Conservation (phyloP, 768 basidiomycete species). For the Boletellus ananas region DNA sequence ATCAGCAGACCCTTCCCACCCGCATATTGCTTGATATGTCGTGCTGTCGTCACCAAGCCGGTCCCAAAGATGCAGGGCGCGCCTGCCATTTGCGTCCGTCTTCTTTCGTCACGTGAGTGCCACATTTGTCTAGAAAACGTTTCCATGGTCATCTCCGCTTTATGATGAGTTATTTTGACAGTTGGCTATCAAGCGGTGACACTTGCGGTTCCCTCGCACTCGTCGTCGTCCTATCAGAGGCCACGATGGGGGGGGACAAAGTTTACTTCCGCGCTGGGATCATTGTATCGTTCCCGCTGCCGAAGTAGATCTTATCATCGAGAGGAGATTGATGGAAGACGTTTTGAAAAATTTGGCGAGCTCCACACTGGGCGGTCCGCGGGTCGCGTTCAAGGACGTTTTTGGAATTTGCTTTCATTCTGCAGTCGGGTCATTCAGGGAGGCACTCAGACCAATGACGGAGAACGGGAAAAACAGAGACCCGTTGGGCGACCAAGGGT, state of each 20-base stretch:
- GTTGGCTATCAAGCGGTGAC: background rate
- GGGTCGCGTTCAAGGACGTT: constrained; percentile 3
- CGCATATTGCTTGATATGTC: constrained; percentile 7
- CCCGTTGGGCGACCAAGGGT: too few species aligned
- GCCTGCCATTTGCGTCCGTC: constrained; percentile 43
- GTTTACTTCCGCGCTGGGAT: constrained; percentile 20
- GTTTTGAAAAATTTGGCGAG: constrained; percentile 32
- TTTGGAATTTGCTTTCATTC: constrained; percentile 9
- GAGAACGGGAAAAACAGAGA: background rate
- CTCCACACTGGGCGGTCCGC: constrained; percentile 40
- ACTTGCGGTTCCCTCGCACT: constrained; percentile 14
- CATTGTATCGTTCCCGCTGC: constrained; percentile 29
- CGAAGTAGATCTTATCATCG: constrained; percentile 59
- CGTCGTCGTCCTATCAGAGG: constrained; percentile 4
- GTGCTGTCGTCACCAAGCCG: constrained; percentile 4
- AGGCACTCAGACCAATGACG: background rate
- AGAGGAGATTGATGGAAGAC: constrained; percentile 59
- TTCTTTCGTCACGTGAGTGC: constrained; percentile 58
- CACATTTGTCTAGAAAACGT: constrained; percentile 7
- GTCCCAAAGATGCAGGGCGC: constrained; percentile 16
- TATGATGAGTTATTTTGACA: constrained; percentile 12
- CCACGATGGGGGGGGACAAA: constrained; percentile 15
- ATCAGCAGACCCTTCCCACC: background rate
- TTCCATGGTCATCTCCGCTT: constrained; percentile 27
- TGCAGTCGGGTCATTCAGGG: background rate